Evolutionary conservation across 129 eudicot species (phyloP), one percentile per base, ranked within the genome.

Genomic region (Artemisia tridentata): DNA sequence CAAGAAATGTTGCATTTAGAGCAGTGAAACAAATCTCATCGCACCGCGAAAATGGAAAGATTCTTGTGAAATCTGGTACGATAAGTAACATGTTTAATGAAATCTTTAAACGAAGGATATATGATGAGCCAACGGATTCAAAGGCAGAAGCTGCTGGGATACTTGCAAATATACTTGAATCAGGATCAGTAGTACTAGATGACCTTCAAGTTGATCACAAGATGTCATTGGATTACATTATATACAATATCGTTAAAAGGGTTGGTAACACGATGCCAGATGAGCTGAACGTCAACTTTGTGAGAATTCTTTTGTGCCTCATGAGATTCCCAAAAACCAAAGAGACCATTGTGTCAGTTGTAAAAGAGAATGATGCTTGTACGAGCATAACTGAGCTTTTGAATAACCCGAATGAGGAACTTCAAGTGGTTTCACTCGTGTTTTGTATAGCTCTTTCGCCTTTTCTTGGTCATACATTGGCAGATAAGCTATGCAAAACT

Each of bases 111-210:
- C 59, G 82, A 20, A 75, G 72, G 47, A 82, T 78, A 13, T 79
- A 78, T 27, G 49, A 70, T 5, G 88, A 86, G 59, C 81, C 88
- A 18, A 78, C 74, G 78, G 65, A 78, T 68, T 84, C 90, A 34
- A 76, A 81, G 60, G 74, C 74, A 55, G 90, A 86, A 71, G 90
- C 90, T 53, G 79, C 85, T 54, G 74, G 76, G 29, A 76, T 86
- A 78, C 90, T 89, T 38, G 90, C 96, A 20, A 86, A 89, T 60
- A 80, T 84, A 63, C 83, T 89, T 34, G 90, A 84, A 57, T 86
- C 96, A 1, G 92, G 88, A 29, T 71, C 65, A 10, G 49, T 75
- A 7, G 82, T 72, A 62, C 56, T 89, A 59, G 81, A 75, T 34
- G 79, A 77, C 48, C 72, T 86, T 56, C 89, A 79, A 48, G 82